Evolutionary conservation across 495 filamentous ascomycete genomes (phyloP).

Genomic region (Lepidopterella palustris): DNA sequence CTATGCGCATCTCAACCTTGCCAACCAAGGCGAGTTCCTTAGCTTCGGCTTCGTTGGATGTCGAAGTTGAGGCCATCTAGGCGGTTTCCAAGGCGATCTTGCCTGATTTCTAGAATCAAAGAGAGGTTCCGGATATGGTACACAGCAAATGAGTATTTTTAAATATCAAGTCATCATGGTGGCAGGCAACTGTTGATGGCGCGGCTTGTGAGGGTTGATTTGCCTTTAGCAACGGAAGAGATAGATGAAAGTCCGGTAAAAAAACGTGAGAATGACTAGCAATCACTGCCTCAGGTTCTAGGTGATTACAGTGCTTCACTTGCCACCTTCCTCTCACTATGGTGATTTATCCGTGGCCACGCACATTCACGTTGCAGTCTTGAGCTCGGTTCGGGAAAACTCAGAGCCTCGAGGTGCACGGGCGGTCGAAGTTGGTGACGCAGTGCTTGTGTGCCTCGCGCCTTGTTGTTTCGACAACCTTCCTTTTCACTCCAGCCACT

Average conservation of each 20-base stretch:
- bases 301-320: not conserved
- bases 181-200: slow-evolving; percentile 22
- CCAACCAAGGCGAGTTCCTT: slow-evolving; percentile 79
- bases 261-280: not conserved
- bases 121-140: not conserved
- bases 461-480: not conserved
- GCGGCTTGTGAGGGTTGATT: slow-evolving; percentile 1
- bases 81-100: not conserved
- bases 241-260: not conserved
- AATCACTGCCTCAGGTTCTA: not conserved
- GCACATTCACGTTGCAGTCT: not conserved
- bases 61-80: slow-evolving; percentile 15
- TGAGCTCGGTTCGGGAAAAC: not conserved
- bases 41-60: slow-evolving; percentile 43
- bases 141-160: not conserved
- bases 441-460: not conserved
- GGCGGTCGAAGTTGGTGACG: not conserved
- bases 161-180: slow-evolving; percentile 10
- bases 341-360: not conserved
- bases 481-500: not conserved
- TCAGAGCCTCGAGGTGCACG: too few relatives aligned
- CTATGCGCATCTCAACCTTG: slow-evolving; percentile 85
- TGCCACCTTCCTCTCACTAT: not conserved
- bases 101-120: not conserved
- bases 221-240: not conserved